Evolutionary conservation across 352 stramenopile species (phyloP), one percentile per base, ranked within the genome.

Genomic region (Phytophthora sojae): DNA sequence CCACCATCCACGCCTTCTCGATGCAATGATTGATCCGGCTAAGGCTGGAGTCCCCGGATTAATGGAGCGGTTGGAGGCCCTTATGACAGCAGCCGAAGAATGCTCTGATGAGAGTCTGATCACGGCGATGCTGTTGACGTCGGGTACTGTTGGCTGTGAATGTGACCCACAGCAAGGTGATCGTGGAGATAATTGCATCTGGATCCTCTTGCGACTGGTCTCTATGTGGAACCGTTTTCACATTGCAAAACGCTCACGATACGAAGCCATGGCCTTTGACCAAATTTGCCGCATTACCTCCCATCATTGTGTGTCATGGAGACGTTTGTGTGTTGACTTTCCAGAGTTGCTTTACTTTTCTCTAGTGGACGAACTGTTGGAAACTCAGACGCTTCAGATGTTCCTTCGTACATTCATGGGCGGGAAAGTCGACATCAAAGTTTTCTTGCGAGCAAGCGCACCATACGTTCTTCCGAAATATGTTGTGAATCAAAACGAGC

Each of bases 321-420:
- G 81, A 55, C 67, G 68, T 47, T 52, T 92, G 15, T 93, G 79
- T 32, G 50, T 82, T 23, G 80, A 90, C 17, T 85, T 86, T 56
- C 79, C 86, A 30, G 81, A 89, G 17, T 54, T 74, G 12, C 79
- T 85, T 26, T 91, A 91, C 37, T 85, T 80, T 53, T 60, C 75
- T 9, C 67, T 93, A 26, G 67, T 91, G n/a, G 81, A 92, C 26
- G 71, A 88, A 60, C 55, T 93, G 21, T 30, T 93, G 29, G 32
- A 75, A 51, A 81, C 67, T 17, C n/a, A 53, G 17, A 79, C 58
- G 1, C 62, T 93, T 9, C 67, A 76, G 26, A 49, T 75, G 47
- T 93, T 93, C 67, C 61, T 93, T 49, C 45, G 64, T 14, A 90
- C 84, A 19, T 93, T 90, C 53, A 81, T 92, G 68, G 69, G 71